Base-by-base conservation (phyloP, 1,284 basidiomycete genomes). In the Mycena sp. region DNA sequence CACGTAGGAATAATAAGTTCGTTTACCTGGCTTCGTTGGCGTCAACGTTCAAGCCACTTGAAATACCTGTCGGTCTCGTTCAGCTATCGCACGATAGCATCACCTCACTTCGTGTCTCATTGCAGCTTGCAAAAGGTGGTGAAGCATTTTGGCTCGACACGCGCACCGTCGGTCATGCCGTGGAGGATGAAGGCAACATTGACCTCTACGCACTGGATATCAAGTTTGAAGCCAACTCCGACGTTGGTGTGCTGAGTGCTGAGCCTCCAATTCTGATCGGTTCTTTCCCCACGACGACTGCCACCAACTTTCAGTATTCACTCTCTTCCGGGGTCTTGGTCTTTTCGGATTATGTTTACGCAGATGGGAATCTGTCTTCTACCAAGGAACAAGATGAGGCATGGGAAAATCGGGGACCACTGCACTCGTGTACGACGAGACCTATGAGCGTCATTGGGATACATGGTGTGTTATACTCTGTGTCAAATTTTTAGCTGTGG, bases 381-480 rank as follows among this genome's bases (percentile, higher is more conserved):
- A 88, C 90, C 14, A 85, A 81, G 63, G 81, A 86, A 64, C 83
- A 90, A 66, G 92, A 96, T 71, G 80, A 89, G 68, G 82, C 79
- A 50, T 94, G 87, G 80, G 87, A 89, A 62, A 83, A 87, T 61
- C 83, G 93, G 93, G 92, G 4, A 86, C 88, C 66, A 84, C 85
- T 1, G 94, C 92, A 1, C 80, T 85, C 68, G 92, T 96, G 0
- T 97, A 91, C 73, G 94, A 97, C 68, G 51, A 83, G 60, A 81
- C 83, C 2, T 92, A 85, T 68, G 87, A 88, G 41, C 83, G 95
- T 25, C 94, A 97, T 69, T 98, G 95, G 95, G 95, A 96, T 76
- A 89, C 87, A 5, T 51, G 16, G 21, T 16, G 41, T 45, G 19
- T 21, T 43, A 17, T 17, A 45, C 21, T 17, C 9, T 23, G 26